Evolutionary conservation across 257 asterid genomes (phyloP).

Genomic region (Phtheirospermum japonicum): DNA sequence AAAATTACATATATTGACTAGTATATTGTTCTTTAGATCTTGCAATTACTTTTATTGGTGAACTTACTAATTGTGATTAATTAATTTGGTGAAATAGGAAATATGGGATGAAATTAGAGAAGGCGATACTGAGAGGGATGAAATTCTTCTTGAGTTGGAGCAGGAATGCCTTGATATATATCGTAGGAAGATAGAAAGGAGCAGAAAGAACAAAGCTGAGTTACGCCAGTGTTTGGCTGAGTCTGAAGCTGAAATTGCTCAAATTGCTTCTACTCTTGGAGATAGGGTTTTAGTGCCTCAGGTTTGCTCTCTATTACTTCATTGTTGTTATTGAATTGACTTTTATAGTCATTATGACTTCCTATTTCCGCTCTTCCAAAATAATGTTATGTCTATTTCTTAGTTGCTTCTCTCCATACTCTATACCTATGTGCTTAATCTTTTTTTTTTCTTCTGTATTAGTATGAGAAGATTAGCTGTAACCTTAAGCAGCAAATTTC

Average conservation of each 20-base stretch:
- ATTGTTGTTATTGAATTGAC: background rate
- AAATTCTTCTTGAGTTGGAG: constrained; percentile 73
- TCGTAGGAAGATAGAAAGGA: constrained; percentile 58
- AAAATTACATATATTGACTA: background rate
- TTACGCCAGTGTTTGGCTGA: constrained; percentile 56
- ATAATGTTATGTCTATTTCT: background rate
- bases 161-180: constrained; percentile 80
- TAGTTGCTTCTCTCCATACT: constrained; percentile 13
- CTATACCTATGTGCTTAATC: constrained; percentile 21
- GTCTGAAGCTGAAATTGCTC: constrained; percentile 61
- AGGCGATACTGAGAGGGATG: constrained; percentile 62
- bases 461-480: constrained; percentile 46
- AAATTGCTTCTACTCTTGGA: constrained; percentile 61
- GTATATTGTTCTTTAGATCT: background rate
- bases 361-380: background rate
- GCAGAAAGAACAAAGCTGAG: constrained; percentile 59
- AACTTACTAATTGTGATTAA: background rate
- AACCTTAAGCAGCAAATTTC: constrained; percentile 59
- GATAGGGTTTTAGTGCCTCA: constrained; percentile 46
- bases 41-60: constrained; percentile 7
- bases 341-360: constrained; percentile 1
- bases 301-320: constrained; percentile 37
- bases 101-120: constrained; percentile 85
- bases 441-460: constrained; percentile 5
- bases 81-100: constrained; percentile 38